A percentile compares a stretch with the other conserved stretches of the same genome.
Evolutionary conservation across 176 grass and related monocot genomes (phyloP).

Genomic region (Puccinellia tenuiflora): DNA sequence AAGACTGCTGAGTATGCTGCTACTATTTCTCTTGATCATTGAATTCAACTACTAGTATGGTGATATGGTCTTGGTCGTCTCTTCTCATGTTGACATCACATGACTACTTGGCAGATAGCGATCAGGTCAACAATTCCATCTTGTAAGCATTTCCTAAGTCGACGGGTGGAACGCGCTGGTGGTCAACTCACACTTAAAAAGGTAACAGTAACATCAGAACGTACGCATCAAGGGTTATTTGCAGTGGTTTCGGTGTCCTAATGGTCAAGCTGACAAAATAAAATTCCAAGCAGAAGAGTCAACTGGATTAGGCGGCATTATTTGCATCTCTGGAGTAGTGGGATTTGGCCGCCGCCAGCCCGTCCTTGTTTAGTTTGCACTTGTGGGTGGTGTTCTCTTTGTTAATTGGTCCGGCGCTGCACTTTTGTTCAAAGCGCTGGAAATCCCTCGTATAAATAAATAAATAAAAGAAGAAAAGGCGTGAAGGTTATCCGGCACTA

Average conservation of each 20-base stretch:
- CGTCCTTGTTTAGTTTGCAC: background rate
- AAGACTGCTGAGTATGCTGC: background rate
- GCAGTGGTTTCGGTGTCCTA: background rate
- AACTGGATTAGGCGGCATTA: background rate
- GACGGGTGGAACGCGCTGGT: background rate
- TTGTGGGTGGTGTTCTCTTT: background rate
- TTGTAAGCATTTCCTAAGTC: background rate
- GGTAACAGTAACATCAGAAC: background rate
- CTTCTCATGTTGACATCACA: background rate
- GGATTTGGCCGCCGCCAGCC: conserved; percentile 3
- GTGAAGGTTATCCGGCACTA: too few species aligned
- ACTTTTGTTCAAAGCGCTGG: background rate
- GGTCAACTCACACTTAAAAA: background rate
- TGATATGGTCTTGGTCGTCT: background rate
- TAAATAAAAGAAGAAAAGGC: too few species aligned
- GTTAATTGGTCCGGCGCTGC: background rate
- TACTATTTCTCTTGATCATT: background rate
- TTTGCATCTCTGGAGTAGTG: background rate
- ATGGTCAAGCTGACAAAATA: background rate
- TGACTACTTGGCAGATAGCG: background rate
- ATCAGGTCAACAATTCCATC: conserved; percentile 14
- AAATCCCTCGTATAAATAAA: too few species aligned
- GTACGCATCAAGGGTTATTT: background rate
- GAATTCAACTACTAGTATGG: background rate
- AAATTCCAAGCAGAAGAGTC: background rate